Evolutionary conservation across 2,329 filamentous ascomycete genomes (phyloP), one percentile per base, ranked within the genome.

Genomic region (Calonectria leucothoes): DNA sequence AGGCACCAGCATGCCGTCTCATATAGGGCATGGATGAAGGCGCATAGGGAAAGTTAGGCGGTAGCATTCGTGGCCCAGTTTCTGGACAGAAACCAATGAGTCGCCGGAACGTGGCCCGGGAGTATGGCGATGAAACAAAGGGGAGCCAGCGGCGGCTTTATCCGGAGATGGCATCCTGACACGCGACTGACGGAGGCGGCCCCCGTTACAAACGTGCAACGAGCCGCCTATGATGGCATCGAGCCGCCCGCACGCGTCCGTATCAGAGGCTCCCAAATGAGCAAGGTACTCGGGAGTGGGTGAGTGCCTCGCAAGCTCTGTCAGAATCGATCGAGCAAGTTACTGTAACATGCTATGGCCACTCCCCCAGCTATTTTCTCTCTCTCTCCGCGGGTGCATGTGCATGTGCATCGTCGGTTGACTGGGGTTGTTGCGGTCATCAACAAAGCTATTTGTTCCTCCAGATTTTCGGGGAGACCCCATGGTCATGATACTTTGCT

Each of bases 171-270:
- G 48, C 23, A 65, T 66, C 57, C 48, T 64, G 64, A 72, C 65
- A 65, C 49, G 66, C 66, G 66, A 72, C 64, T 20, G 45, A 66
- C 57, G 39, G 39, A 68, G 15, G 39, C 39, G n/a, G 49, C 55
- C 70, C 66, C 66, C 55, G 70, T 66, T 61, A 66, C 59, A 69
- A 59, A 72, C 66, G 59, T 69, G 70, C 59, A n/a, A 57, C 37
- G 6, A 39, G 63, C 33, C 35, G 59, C 17, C 42, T 35, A 55
- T 67, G 27, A 59, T 49, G 17, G 49, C 51, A 33, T 42, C 48
- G 31, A 31, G 48, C 23, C 15, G 42, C 33, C 33, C 45, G 31
- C 49, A 65, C 29, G 65, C 65, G 57, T 69, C 37, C 66, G 57
- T 65, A 59, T 69, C 55, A 65, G 37, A 59, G 42, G 33, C 55